Evolutionary conservation across 345 rosid genomes (phyloP), one percentile per base, ranked within the genome.

Genomic region (Boechera divaricarpa): DNA sequence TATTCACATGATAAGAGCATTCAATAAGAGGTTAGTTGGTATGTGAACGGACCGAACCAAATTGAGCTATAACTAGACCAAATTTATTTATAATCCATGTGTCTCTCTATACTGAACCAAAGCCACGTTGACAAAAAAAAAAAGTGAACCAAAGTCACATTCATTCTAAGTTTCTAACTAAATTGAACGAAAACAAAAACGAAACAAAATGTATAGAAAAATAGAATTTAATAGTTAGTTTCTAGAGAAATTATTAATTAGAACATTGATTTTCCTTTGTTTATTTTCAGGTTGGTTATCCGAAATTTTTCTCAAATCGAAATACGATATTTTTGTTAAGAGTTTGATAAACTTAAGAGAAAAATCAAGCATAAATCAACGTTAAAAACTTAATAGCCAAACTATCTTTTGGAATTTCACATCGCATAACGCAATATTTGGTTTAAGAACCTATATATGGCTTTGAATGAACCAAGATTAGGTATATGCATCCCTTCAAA

Each of bases 1-100:
- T 90, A 49, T 24, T 47, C 72, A 75, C 10, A 57, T 13, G 12
- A 41, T 7, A 3, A 5, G 11, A 12, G 0, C 3, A 39, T 11
- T 28, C 58, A 28, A 3, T 11, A 15, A 10, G 44, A 28, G 4
- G 4, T n/a, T 28, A 35, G 38, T 16, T 42, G 7, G 39, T 5
- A 68, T 36, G 44, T 51, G 15, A 21, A 33, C 45, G 6, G 4
- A 67, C 59, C 13, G 2, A 11, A 51, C 60, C 7, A 10, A 51
- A 47, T 3, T 54, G 11, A 33, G 51, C 60, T 10, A 4, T 39
- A 38, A 59, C 36, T 32, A 68, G 0, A 59, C 61, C 24, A 35
- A 63, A 54, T 21, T 21, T 21, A 21, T 21, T 21, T 21, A 21
- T 21, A 21, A 21, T 21, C 24, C 24, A 21, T 21, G 24, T 1